Evolutionary conservation across 352 stramenopile species (phyloP).

Genomic region (Pythium apleroticum): DNA sequence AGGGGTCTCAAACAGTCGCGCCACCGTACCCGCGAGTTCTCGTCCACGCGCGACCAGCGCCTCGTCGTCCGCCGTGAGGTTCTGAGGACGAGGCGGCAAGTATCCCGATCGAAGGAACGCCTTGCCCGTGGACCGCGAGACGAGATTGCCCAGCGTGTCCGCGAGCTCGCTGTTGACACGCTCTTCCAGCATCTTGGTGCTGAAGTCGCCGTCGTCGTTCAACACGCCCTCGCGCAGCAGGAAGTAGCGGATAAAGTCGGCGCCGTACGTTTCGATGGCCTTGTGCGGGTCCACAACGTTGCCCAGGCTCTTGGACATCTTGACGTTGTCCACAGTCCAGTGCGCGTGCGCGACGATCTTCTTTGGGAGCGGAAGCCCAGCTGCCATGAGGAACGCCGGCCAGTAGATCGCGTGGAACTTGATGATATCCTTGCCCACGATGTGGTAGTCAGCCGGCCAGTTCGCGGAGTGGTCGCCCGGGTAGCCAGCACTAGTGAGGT

Average conservation of each 20-base stretch:
- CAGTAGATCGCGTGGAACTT: conserved; percentile 99
- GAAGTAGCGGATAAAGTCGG: conserved; percentile 95
- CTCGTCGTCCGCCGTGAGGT: conserved; percentile 44
- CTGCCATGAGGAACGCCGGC: conserved; percentile 96
- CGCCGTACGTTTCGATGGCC: conserved; percentile 90
- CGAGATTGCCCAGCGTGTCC: conserved; percentile 90
- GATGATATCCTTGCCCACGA: conserved; percentile 99
- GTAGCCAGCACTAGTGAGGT: conserved; percentile 96
- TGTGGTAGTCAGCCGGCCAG: conserved; percentile 85
- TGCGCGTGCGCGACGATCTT: conserved; percentile 97
- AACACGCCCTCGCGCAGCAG: conserved; percentile 92
- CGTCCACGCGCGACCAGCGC: conserved; percentile 57
- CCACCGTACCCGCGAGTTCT: conserved; percentile 44
- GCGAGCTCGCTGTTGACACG: conserved; percentile 96
- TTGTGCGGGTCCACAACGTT: conserved; percentile 97
- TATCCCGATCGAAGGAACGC: conserved; percentile 55
- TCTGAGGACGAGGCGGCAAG: conserved; percentile 43
- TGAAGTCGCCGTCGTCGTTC: conserved; percentile 94
- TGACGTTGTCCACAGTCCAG: conserved; percentile 98
- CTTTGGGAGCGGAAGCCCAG: conserved; percentile 90
- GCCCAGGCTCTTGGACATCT: conserved; percentile 99
- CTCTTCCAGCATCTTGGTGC: conserved; percentile 82
- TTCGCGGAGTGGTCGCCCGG: conserved; percentile 42
- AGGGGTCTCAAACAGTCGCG: conserved; percentile 58
- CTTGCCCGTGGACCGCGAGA: conserved; percentile 71